A percentile compares a stretch with the other conserved stretches of the same genome.
Conservation (phyloP, 2,329 filamentous ascomycete genomes). For the Xylaria sp. region DNA sequence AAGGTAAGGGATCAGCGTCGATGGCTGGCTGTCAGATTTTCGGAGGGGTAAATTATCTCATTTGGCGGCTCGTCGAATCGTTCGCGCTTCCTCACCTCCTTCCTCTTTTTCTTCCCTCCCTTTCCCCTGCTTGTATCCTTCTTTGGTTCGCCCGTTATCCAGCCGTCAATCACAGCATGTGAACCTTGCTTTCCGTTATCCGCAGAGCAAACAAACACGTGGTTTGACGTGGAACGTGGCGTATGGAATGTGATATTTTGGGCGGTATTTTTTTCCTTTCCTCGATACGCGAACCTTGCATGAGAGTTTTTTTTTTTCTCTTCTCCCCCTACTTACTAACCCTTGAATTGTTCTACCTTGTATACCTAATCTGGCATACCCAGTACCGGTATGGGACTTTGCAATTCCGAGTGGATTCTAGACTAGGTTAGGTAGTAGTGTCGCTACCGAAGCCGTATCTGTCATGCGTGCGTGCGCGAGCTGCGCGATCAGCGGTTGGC, state of each 20-base stretch:
- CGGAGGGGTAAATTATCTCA: conserved; percentile 30
- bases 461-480: conserved; percentile 18
- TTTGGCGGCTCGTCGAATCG: conserved; percentile 14
- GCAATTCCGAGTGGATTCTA: conserved; percentile 18
- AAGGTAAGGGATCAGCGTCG: conserved; percentile 16
- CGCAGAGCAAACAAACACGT: conserved; percentile 15
- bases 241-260: not conserved
- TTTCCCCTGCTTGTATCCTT: not conserved
- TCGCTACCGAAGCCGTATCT: conserved; percentile 1
- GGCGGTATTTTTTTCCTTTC: too few relatives aligned
- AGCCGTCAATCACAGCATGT: not conserved
- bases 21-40: conserved; percentile 26
- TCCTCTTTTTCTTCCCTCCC: too few relatives aligned
- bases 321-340: not conserved
- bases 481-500: conserved; percentile 12
- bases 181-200: not conserved
- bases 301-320: conserved; percentile 6
- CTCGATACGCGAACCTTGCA: conserved; percentile 28
- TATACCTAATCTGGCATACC: not conserved
- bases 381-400: conserved; percentile 29
- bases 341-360: not conserved
- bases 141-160: not conserved
- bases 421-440: not conserved
- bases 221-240: conserved; percentile 14
- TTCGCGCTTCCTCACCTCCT: not conserved